These are phyloP conservation scores for Fraxinus xanthoxyloides DNA, from an alignment of 305 asterid species.

Conservation along the genomic window DNA sequence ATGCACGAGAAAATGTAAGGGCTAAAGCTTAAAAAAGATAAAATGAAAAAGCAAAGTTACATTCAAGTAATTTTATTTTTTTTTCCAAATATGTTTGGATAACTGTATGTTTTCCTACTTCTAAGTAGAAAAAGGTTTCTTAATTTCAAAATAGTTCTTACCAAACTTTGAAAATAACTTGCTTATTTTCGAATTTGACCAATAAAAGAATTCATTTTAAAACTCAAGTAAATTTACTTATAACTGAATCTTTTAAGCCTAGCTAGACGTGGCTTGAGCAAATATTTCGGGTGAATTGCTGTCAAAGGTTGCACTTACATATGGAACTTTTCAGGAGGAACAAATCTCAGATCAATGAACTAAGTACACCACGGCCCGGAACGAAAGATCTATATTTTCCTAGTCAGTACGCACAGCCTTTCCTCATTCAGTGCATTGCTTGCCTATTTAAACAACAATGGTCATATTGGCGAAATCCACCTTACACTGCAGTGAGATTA, in stretches of 20 bases:
- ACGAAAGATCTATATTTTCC: conserved; percentile 39
- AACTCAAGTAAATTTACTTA: not conserved
- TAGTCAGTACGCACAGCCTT: conserved; percentile 45
- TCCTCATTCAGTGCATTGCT: conserved; percentile 43
- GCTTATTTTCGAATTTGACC: not conserved
- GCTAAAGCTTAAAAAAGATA: not conserved
- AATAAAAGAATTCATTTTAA: not conserved
- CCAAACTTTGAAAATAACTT: not conserved
- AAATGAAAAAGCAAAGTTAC: not conserved
- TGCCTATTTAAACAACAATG: conserved; percentile 56
- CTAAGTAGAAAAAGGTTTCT: not conserved
- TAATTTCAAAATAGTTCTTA: not conserved
- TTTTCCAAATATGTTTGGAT: not conserved
- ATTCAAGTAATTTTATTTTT: not conserved
- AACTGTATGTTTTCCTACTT: not conserved
- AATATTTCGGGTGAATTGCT: not conserved
- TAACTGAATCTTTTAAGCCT: not conserved
- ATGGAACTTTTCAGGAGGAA: conserved; percentile 42
- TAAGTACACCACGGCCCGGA: conserved; percentile 41
- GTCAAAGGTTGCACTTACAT: not conserved
- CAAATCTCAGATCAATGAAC: conserved; percentile 41
- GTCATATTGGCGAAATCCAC: conserved; percentile 35
- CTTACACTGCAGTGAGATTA: conserved; percentile 24
- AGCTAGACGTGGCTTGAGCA: not conserved
- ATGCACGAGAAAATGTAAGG: not conserved